phyloP scores from a whole-genome alignment of 2,329 filamentous ascomycete species.

The Torrubiellomyces zombiae region DNA sequence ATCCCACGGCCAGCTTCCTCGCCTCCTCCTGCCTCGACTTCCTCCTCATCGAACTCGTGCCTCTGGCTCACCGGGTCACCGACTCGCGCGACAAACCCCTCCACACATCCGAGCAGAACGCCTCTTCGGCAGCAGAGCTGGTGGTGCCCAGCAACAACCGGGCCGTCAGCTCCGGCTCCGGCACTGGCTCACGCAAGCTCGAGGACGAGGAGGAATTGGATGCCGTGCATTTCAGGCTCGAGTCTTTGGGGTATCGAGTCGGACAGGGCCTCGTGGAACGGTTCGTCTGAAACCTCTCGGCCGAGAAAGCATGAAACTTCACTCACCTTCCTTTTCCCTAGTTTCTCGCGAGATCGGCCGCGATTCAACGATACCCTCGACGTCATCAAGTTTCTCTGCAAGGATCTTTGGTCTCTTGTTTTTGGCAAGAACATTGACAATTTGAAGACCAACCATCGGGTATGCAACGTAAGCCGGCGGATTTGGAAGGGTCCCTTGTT shows the following conservation, averaged over 20 bases:
- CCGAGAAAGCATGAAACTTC: background rate
- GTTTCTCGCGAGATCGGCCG: slow-evolving; percentile 68
- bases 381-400: slow-evolving; percentile 96
- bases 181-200: slow-evolving; percentile 9
- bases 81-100: slow-evolving; percentile 44
- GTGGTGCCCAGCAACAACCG: background rate
- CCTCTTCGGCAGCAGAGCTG: slow-evolving; percentile 6
- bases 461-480: no score
- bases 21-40: slow-evolving; percentile 81
- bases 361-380: slow-evolving; percentile 86
- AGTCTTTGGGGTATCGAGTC: slow-evolving; percentile 76
- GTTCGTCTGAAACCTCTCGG: slow-evolving; percentile 28
- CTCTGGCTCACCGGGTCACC: slow-evolving; percentile 76
- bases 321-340: slow-evolving; percentile 13
- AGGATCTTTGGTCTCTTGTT: slow-evolving; percentile 88
- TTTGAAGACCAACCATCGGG: slow-evolving; percentile 90
- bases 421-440: slow-evolving; percentile 98
- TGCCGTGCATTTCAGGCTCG: slow-evolving; percentile 69
- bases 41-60: slow-evolving; percentile 89
- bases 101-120: slow-evolving; percentile 7
- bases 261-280: slow-evolving; percentile 84
- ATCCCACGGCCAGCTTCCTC: slow-evolving; percentile 62
- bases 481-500: no score
- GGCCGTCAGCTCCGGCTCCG: slow-evolving; percentile 9
- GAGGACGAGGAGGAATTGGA: slow-evolving; percentile 75